phyloP scores from a whole-genome alignment of 306 rosid genomes.

The Sesbania bispinosa region DNA sequence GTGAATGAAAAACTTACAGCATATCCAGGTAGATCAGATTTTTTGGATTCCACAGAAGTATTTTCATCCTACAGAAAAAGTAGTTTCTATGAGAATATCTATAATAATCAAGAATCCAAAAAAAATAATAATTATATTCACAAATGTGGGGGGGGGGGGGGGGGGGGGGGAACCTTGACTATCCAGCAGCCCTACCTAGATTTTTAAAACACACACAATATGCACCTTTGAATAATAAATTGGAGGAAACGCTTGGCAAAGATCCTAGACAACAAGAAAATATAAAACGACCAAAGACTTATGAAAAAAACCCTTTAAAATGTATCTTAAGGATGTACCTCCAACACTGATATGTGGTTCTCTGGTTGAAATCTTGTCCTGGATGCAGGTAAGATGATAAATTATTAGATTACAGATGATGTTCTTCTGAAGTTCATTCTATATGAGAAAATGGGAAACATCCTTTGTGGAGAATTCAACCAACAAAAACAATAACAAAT shows the following conservation, averaged over 20 bases:
- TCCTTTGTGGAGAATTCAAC: constrained; percentile 4
- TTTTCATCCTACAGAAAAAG: no score
- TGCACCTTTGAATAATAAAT: not conserved
- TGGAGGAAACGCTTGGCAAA: not conserved
- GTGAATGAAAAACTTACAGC: no score
- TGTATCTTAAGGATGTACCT: constrained; percentile 31
- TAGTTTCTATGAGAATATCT: not conserved
- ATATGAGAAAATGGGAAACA: constrained; percentile 10
- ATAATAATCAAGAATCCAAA: not conserved
- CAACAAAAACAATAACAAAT: not conserved
- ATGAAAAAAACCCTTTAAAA: not conserved
- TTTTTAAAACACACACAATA: no score
- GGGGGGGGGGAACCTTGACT: not conserved
- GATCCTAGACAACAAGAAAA: not conserved
- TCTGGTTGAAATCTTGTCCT: constrained; percentile 41
- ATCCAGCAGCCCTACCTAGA: not conserved
- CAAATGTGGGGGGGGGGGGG: no score
- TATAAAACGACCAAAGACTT: no score
- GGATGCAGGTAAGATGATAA: constrained; percentile 9
- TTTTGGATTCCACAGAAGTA: no score
- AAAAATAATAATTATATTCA: not conserved
- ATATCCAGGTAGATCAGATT: no score
- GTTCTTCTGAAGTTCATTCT: not conserved
- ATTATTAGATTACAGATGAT: constrained; percentile 12
- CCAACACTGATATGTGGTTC: constrained; percentile 28